Evolutionary conservation across 2,329 filamentous ascomycete genomes (phyloP).

Genomic region (Aspergillus melleus): DNA sequence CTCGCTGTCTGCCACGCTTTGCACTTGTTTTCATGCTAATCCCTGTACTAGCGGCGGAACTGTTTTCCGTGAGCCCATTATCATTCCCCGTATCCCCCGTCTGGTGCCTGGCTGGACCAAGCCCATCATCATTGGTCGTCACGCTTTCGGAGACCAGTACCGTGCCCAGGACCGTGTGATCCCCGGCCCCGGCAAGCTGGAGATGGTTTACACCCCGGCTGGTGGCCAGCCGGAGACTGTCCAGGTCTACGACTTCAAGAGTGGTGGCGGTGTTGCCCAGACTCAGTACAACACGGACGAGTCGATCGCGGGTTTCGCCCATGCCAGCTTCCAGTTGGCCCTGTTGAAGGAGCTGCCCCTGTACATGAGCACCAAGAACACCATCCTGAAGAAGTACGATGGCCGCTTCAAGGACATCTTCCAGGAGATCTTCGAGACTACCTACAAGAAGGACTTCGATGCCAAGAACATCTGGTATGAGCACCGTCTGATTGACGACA

Average conservation of each 20-base stretch:
- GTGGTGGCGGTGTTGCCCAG: slow-evolving; percentile 81
- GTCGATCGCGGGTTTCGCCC: slow-evolving; percentile 90
- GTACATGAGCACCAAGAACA: slow-evolving; percentile 99
- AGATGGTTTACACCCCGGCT: slow-evolving; percentile 89
- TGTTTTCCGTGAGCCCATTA: slow-evolving; percentile 98
- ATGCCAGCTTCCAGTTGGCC: slow-evolving; percentile 95
- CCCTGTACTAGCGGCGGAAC: slow-evolving; percentile 67
- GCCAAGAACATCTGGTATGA: slow-evolving; percentile 97
- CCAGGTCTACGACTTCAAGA: slow-evolving; percentile 81
- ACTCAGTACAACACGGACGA: slow-evolving; percentile 99
- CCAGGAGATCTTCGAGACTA: slow-evolving; percentile 87
- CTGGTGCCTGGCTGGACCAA: slow-evolving; percentile 98
- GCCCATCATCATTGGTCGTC: slow-evolving; percentile 97
- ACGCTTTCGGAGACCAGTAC: slow-evolving; percentile 99
- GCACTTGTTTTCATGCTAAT: slow-evolving; percentile 15
- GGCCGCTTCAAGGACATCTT: slow-evolving; percentile 99
- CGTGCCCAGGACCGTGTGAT: slow-evolving; percentile 90
- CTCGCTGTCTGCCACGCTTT: not conserved
- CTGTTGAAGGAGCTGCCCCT: slow-evolving; percentile 84
- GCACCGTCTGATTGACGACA: slow-evolving; percentile 98
- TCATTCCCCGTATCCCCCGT: slow-evolving; percentile 88
- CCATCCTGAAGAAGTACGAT: slow-evolving; percentile 98
- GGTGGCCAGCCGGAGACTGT: slow-evolving; percentile 78
- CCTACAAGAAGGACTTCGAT: slow-evolving; percentile 87
- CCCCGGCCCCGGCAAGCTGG: slow-evolving; percentile 78